These are phyloP conservation scores for Metschnikowia amazonensis DNA, from an alignment of 805 yeast species.

Conservation along the genomic window DNA sequence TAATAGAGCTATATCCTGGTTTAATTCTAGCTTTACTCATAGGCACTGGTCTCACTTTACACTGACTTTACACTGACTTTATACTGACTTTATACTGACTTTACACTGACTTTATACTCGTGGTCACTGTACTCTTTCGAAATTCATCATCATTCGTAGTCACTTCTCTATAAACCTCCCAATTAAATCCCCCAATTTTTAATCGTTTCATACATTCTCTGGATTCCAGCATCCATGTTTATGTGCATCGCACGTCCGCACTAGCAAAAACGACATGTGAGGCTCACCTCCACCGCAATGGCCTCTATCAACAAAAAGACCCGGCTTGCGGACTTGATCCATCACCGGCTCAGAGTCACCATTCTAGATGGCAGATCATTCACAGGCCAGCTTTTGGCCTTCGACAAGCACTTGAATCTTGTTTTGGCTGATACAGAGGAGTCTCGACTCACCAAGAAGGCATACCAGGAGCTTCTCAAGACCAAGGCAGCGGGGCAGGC, in stretches of 20 bases:
- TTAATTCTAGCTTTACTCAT: too few relatives aligned
- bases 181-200: too few relatives aligned
- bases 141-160: too few relatives aligned
- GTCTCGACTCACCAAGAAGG: constrained; percentile 65
- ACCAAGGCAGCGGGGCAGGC: constrained; percentile 25
- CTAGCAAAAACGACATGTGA: neutral
- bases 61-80: too few relatives aligned
- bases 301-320: constrained; percentile 34
- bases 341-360: constrained; percentile 68
- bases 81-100: too few relatives aligned
- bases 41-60: too few relatives aligned
- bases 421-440: constrained; percentile 85
- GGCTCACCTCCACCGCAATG: constrained; percentile 3
- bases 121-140: too few relatives aligned
- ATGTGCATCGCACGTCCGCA: constrained; percentile 3
- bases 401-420: constrained; percentile 84
- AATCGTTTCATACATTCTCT: too few relatives aligned
- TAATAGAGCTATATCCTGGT: too few relatives aligned
- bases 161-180: too few relatives aligned
- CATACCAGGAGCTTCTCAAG: constrained; percentile 37
- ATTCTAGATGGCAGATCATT: constrained; percentile 76
- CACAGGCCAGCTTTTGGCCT: constrained; percentile 78
- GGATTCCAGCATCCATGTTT: too few relatives aligned
- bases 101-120: too few relatives aligned
- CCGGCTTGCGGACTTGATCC: constrained; percentile 60